Base-by-base conservation (phyloP, 345 rosid genomes). In the Hypericum androsaemum region DNA sequence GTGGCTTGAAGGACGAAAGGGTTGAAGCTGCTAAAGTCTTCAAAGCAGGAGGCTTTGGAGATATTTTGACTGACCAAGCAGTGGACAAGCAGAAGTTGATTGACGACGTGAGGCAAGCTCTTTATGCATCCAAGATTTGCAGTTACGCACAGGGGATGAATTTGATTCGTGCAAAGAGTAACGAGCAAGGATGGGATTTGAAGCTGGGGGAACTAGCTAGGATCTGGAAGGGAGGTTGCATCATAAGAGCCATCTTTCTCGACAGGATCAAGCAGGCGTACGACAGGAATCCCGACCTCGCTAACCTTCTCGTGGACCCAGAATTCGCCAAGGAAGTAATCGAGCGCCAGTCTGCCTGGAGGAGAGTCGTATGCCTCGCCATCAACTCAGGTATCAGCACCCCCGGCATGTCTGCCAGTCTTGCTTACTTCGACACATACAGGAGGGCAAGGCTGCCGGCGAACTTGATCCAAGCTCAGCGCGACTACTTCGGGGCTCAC, bases 71-170 rank as follows among this genome's bases (percentile, higher is more conserved):
- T 6, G 80, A 80, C 28, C 81, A 82, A 65, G 76, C 43, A 2
- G 82, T 90, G 40, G 92, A 90, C 79, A 90, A 90, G 78, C 58
- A 70, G 54, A 81, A 80, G 69, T 71, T 90, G 64, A 68, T 90
- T 17, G 84, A 90, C 3, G 95, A 87, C 37, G 98, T 90, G 55
- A 80, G 96, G 75, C 71, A 76, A 51, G 95, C 98, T 50, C 98
- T 90, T 8, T 90, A 86, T 62, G 89, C 98, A 16, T 73, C 98
- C 49, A 90, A 86, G 76, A 90, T 90, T 50, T 87, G 98, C 52
- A 90, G 98, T 56, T 90, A 90, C 47, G 96, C 98, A 8, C 98
- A 90, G 67, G 98, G 98, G 39, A 90, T 90, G 98, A 90, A 90
- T 70, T 71, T 90, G 42, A 84, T 90, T 63, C 87, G 92, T 16